Conservation (phyloP, 176 grass and related monocot species). For the Eremochloa ophiuroides region DNA sequence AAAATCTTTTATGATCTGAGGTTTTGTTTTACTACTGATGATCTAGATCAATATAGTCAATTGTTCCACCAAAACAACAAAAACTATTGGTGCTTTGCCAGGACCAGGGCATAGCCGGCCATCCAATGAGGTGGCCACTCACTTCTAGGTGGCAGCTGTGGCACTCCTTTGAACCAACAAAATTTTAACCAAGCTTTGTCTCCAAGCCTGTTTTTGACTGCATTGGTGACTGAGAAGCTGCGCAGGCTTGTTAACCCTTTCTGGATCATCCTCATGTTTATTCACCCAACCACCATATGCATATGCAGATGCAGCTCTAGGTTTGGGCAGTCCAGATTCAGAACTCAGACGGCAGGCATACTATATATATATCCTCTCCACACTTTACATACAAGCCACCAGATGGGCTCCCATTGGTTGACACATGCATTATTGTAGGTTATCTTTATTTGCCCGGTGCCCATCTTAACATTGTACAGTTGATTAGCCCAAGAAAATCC, state of each 20-base stretch:
- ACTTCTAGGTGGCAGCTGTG: constrained; percentile 40
- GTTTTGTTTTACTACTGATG: neutral
- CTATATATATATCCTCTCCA: constrained; percentile 40
- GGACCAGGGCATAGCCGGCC: constrained; percentile 29
- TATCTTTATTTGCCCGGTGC: constrained; percentile 20
- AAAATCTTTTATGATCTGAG: neutral
- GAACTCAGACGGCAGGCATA: constrained; percentile 40
- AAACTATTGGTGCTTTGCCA: constrained; percentile 4
- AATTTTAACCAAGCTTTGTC: constrained; percentile 55
- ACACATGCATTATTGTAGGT: constrained; percentile 17
- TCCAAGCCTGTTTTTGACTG: constrained; percentile 62
- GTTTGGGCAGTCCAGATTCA: constrained; percentile 34
- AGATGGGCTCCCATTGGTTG: constrained; percentile 11
- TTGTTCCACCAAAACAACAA: neutral
- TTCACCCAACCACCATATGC: constrained; percentile 29
- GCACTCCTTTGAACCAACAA: constrained; percentile 54
- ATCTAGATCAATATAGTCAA: neutral
- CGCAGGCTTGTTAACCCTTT: constrained; percentile 31
- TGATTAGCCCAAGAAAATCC: constrained; percentile 29
- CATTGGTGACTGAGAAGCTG: constrained; percentile 58
- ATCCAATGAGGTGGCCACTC: constrained; percentile 43
- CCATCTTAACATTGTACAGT: constrained; percentile 25
- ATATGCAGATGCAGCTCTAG: neutral
- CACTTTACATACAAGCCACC: constrained; percentile 30
- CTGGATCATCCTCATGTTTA: constrained; percentile 28